These are phyloP conservation scores for Aethionema arabicum DNA, from an alignment of 345 rosid genomes.

Conservation along the genomic window DNA sequence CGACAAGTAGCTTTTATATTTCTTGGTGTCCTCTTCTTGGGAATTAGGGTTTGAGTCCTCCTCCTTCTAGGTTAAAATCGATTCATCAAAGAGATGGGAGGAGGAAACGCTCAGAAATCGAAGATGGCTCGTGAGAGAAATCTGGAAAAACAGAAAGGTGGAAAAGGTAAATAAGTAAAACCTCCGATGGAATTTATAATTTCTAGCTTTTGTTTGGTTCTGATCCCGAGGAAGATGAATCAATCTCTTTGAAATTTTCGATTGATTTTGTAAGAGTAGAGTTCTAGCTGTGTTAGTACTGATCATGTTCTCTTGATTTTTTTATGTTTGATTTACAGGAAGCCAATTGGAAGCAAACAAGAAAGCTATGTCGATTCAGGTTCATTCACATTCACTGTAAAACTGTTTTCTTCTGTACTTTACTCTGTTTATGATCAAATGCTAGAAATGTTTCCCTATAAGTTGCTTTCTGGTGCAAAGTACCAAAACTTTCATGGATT, in stretches of 20 bases:
- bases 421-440: background rate
- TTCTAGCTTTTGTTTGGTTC: background rate
- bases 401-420: background rate
- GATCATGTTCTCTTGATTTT: no score
- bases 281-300: background rate
- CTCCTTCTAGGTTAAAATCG: conserved; percentile 10
- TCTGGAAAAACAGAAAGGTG: conserved; percentile 49
- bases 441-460: no score
- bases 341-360: no score
- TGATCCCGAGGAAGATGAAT: background rate
- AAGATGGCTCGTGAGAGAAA: conserved; percentile 53
- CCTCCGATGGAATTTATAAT: background rate
- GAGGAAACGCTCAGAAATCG: conserved; percentile 56
- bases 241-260: background rate
- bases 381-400: background rate
- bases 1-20: no score
- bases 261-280: background rate
- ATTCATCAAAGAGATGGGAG: conserved; percentile 46
- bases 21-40: background rate
- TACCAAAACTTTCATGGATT: no score
- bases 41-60: background rate
- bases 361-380: no score
- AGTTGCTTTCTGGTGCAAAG: no score
- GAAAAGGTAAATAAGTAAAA: conserved; percentile 26
- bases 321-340: no score